Evolutionary conservation across 805 yeast genomes (phyloP).

Genomic region (Suhomyces vadensis): DNA sequence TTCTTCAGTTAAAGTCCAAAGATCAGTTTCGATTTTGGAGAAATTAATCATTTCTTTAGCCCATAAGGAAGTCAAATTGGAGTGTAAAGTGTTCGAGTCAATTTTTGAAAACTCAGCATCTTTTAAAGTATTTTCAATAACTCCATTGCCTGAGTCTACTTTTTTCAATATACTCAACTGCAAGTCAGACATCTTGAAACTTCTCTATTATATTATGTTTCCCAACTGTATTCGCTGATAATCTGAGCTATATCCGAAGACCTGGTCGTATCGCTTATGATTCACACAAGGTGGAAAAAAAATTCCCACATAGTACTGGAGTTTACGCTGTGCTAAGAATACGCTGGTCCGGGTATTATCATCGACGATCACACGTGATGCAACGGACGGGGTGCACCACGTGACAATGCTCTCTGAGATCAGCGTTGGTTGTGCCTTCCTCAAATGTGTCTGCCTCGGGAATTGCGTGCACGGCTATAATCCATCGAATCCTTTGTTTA

Average conservation of each 20-base stretch:
- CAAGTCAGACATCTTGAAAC: slow-evolving; percentile 59
- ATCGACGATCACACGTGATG: background rate
- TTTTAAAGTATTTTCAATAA: slow-evolving; percentile 65
- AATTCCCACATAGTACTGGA: slow-evolving; percentile 7
- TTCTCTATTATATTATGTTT: slow-evolving; percentile 1
- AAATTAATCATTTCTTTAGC: slow-evolving; percentile 81
- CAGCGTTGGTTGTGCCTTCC: too few relatives aligned
- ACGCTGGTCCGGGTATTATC: background rate
- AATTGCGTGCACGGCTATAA: too few relatives aligned
- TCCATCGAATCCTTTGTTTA: too few relatives aligned
- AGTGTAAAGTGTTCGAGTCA: slow-evolving; percentile 64
- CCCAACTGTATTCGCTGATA: background rate
- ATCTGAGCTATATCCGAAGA: background rate
- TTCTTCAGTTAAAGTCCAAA: slow-evolving; percentile 75
- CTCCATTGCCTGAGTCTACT: slow-evolving; percentile 53
- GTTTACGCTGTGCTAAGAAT: slow-evolving; percentile 1
- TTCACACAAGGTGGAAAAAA: slow-evolving; percentile 7
- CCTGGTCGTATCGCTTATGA: slow-evolving; percentile 5
- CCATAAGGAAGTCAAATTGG: slow-evolving; percentile 84
- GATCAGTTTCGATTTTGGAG: slow-evolving; percentile 70
- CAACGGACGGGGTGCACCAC: too few relatives aligned
- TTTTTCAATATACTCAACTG: slow-evolving; percentile 64
- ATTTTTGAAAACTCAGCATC: slow-evolving; percentile 59
- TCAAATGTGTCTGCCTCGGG: too few relatives aligned
- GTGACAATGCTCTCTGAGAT: too few relatives aligned